A percentile compares a stretch with the other conserved stretches of the same genome.
phyloP scores from a whole-genome alignment of 2,329 filamentous ascomycete genomes.

The Exophiala sp. region DNA sequence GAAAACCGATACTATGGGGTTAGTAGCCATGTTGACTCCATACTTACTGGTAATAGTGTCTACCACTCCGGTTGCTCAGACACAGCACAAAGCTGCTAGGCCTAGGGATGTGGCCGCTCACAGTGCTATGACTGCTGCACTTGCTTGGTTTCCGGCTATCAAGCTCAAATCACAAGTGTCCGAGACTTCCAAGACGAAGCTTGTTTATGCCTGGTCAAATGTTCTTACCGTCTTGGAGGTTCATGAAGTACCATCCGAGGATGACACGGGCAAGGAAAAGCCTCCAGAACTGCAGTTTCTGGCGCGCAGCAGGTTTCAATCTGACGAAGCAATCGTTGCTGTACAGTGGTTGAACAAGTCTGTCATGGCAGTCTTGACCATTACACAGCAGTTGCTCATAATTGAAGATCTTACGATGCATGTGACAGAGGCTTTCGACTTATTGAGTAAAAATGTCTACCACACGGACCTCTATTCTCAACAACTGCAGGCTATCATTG shows the following conservation, averaged over 20 bases:
- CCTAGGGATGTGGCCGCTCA: slow-evolving; percentile 90
- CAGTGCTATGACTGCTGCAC: slow-evolving; percentile 84
- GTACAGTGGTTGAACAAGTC: slow-evolving; percentile 96
- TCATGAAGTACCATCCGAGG: slow-evolving; percentile 60
- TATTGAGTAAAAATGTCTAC: slow-evolving; percentile 88
- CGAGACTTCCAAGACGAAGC: slow-evolving; percentile 68
- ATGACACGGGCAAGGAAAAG: slow-evolving; percentile 67
- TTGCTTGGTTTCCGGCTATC: slow-evolving; percentile 97
- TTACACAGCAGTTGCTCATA: slow-evolving; percentile 88
- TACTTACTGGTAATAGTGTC: slow-evolving; percentile 96
- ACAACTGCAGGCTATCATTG: slow-evolving; percentile 79
- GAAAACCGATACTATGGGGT: slow-evolving; percentile 77
- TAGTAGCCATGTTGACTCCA: slow-evolving; percentile 93
- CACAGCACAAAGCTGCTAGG: slow-evolving; percentile 86
- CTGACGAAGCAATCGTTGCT: slow-evolving; percentile 91
- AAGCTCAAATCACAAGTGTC: slow-evolving; percentile 75
- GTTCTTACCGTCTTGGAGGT: slow-evolving; percentile 91
- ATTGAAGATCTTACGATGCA: slow-evolving; percentile 85
- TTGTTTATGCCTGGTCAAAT: slow-evolving; percentile 98
- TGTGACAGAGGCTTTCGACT: slow-evolving; percentile 90
- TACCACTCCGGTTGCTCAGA: slow-evolving; percentile 92
- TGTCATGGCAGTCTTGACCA: slow-evolving; percentile 84
- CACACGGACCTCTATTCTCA: slow-evolving; percentile 86
- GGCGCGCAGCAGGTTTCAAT: slow-evolving; percentile 82
- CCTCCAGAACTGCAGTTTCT: slow-evolving; percentile 75